Base-by-base conservation (phyloP, 306 rosid genomes). In the Glycyrrhiza uralensis region DNA sequence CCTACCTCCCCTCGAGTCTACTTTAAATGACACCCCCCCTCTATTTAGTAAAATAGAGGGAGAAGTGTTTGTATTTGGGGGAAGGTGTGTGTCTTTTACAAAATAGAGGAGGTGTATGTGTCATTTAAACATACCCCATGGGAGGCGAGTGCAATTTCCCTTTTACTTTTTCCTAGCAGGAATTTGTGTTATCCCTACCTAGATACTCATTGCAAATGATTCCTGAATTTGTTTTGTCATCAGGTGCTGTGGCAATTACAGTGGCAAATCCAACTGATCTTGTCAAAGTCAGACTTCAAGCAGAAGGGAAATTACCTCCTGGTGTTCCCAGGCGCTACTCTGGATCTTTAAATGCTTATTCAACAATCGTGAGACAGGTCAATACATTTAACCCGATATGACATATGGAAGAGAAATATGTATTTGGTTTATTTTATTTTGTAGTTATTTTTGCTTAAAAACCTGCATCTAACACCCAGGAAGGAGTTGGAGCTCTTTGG, bases 241-340 rank as follows among this genome's bases (percentile, higher is more conserved):
- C 72, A 94, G 99, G 99, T 71, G 99, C 96, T 52, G 68, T 94
- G 38, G 99, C 75, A 64, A 94, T 94, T 74, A 70, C 79, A 1
- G 46, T 94, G 17, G 99, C 99, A 74, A 94, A 94, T 88, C 99
- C 97, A 49, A 94, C 99, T 18, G 99, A 94, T 80, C 97, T 94
- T 62, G 99, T 94, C 60, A 91, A 94, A 77, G 99, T 94, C 52
- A 86, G 99, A 81, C 99, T 91, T 79, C 99, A 94, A 76, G 91
- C 97, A 52, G 99, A 91, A 87, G 99, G 99, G 72, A 89, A 89
- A 68, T 83, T 94, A 33, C 85, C 96, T 67, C 83, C 99, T 7
- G 99, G 99, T 30, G 97, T 86, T 51, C 93, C 97, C 46, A 91
- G 95, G 79, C 92, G 99, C 39, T 94, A 94, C 81, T 82, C 97